Evolutionary conservation across 805 yeast species (phyloP), one percentile per base, ranked within the genome.

Genomic region (Saccharomycopsis sp.): DNA sequence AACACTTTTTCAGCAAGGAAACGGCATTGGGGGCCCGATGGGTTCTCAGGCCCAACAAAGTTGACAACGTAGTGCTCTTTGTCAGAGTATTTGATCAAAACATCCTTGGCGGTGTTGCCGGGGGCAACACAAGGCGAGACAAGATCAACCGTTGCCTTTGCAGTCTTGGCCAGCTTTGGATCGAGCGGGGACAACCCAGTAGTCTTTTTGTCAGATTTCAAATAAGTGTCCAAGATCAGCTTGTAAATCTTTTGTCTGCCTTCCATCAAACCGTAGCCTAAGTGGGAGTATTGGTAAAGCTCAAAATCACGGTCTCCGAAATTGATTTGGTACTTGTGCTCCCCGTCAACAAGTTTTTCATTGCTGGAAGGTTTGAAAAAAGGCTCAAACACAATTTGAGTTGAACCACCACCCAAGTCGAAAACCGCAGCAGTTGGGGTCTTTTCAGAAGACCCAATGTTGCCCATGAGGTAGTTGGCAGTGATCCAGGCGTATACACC

Each of bases 401-500:
- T 92, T 5, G 96, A 86, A 3, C 97, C 97, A 55, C 98, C 98
- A 53, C 98, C 99, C 46, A 92, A 73, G 61, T 92, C 99, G 56
- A 92, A 92, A 8, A 92, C 95, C 17, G 97, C 98, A 37, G 94
- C 95, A 9, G 98, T 92, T 22, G 95, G 87, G 19, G 64, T 59
- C 60, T 80, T 80, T 30, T 74, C 78, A 23, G 62, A 59, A 17
- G 76, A 59, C 12, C 97, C 98, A 59, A 92, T 89, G 65, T 89
- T 92, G 31, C 96, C 97, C 52, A 89, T 70, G 50, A 92, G 66
- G 60, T 79, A 92, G 65, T 92, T 92, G 38, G 96, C 79, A 20
- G 99, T 92, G 60, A 92, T 82, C 99, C 99, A 92, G 1, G 98
- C 98, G 57, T 77, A 92, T 6, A 92, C 96, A 60, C 98, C 99